Evolutionary conservation across 1,284 basidiomycete species (phyloP).

Genomic region (Wallemia ichthyophaga): DNA sequence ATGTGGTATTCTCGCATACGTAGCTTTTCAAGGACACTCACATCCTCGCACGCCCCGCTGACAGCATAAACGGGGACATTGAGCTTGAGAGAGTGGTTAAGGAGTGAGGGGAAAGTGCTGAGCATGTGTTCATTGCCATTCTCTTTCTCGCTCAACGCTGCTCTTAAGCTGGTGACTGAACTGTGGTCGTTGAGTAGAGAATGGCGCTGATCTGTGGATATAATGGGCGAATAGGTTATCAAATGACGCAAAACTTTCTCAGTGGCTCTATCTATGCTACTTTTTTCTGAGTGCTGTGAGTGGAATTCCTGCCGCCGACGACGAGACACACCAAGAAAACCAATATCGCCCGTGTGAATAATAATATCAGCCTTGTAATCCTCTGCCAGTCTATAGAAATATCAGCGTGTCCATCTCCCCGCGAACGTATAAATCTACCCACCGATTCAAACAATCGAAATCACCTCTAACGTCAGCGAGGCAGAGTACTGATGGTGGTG

Average conservation of each 20-base stretch:
- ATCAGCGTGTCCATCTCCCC: neutral
- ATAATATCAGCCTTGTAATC: conserved; percentile 72
- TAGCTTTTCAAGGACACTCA: conserved; percentile 70
- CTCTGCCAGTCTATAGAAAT: conserved; percentile 19
- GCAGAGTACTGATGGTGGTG: too few species aligned
- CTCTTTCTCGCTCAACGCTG: neutral
- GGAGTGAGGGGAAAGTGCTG: conserved; percentile 22
- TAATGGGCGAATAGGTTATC: conserved; percentile 89
- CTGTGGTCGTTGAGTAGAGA: conserved; percentile 41
- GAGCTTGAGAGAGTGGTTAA: conserved; percentile 41
- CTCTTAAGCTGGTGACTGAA: conserved; percentile 15
- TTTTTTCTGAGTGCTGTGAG: conserved; percentile 5
- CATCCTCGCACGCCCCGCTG: conserved; percentile 93
- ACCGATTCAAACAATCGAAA: neutral
- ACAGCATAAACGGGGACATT: conserved; percentile 82
- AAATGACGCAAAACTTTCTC: conserved; percentile 51
- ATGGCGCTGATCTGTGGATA: conserved; percentile 46
- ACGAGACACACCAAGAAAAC: conserved; percentile 48
- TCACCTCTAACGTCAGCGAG: neutral
- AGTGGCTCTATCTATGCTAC: conserved; percentile 10
- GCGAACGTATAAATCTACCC: too few species aligned
- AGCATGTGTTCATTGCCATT: conserved; percentile 5
- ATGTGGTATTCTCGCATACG: conserved; percentile 50
- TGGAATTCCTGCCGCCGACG: neutral
- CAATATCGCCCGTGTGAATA: conserved; percentile 97